These are phyloP conservation scores for Coemansia sp. DNA, from an alignment of 192 early-diverging fungal species.

Conservation along the genomic window DNA sequence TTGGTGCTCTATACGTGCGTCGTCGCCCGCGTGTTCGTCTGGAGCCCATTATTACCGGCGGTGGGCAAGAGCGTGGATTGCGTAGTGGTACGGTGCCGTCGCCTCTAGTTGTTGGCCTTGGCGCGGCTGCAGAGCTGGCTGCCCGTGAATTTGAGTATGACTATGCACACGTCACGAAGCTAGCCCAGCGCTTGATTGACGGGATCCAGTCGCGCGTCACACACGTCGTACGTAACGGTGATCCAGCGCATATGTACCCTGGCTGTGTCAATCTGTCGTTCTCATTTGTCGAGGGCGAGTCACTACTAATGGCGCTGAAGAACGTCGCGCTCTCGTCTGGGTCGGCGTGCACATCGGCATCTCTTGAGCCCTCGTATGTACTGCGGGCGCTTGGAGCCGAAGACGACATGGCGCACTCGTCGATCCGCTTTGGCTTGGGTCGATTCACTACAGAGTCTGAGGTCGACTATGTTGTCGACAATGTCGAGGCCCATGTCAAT, in stretches of 20 bases:
- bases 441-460: conserved; percentile 95
- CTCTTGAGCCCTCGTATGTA: conserved; percentile 95
- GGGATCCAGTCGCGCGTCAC: conserved; percentile 77
- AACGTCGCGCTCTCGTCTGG: conserved; percentile 96
- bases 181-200: conserved; percentile 77
- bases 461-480: conserved; percentile 84
- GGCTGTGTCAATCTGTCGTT: conserved; percentile 97
- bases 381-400: conserved; percentile 94
- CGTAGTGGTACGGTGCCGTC: conserved; percentile 94
- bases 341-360: conserved; percentile 94
- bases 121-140: conserved; percentile 81
- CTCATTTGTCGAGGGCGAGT: conserved; percentile 97
- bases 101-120: conserved; percentile 86
- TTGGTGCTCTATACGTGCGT: conserved; percentile 92
- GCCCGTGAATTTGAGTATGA: conserved; percentile 86
- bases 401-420: conserved; percentile 94
- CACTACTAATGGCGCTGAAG: conserved; percentile 96
- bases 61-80: conserved; percentile 94
- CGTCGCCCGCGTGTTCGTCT: conserved; percentile 91
- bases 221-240: conserved; percentile 90
- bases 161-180: conserved; percentile 62
- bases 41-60: conserved; percentile 87
- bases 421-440: conserved; percentile 95
- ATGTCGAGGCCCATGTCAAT: conserved; percentile 79
- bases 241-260: conserved; percentile 73